Evolutionary conservation across 78 protist genomes (phyloP).

Genomic region (Isochrysis galbana): DNA sequence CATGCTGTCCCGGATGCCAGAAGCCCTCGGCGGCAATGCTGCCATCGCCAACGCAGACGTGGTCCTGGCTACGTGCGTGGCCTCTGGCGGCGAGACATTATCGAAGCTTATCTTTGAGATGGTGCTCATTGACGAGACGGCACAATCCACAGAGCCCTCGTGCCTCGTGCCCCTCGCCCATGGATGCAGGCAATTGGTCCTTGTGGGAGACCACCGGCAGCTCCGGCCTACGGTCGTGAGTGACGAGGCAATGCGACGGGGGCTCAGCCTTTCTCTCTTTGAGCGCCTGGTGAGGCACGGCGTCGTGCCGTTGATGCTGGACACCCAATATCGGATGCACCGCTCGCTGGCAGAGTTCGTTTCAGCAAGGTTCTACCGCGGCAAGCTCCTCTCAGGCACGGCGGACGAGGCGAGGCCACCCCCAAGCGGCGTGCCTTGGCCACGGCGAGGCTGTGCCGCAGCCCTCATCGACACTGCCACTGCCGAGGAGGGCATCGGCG

Average conservation of each 20-base stretch:
- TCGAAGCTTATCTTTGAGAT: neutral
- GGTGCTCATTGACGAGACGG: conserved; percentile 7
- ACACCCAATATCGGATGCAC: neutral
- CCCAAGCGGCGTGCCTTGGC: neutral
- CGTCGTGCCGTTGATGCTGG: neutral
- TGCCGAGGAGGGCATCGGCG: neutral
- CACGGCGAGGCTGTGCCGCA: neutral
- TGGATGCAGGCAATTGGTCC: neutral
- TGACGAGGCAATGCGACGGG: neutral
- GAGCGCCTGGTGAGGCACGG: neutral
- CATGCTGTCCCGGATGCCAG: neutral
- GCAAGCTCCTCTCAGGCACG: neutral
- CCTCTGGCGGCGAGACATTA: neutral
- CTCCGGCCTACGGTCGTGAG: neutral
- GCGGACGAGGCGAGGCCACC: neutral
- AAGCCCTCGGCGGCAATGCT: neutral
- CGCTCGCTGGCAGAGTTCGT: neutral
- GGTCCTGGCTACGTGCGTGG: neutral
- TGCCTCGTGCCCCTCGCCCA: neutral
- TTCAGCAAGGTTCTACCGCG: neutral
- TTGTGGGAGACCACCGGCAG: neutral
- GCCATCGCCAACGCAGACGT: neutral
- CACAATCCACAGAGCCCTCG: conserved; percentile 25
- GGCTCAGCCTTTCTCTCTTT: neutral
- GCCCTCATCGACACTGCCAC: neutral